Conservation (phyloP, 352 stramenopile genomes). For the Pythium oligandrum region DNA sequence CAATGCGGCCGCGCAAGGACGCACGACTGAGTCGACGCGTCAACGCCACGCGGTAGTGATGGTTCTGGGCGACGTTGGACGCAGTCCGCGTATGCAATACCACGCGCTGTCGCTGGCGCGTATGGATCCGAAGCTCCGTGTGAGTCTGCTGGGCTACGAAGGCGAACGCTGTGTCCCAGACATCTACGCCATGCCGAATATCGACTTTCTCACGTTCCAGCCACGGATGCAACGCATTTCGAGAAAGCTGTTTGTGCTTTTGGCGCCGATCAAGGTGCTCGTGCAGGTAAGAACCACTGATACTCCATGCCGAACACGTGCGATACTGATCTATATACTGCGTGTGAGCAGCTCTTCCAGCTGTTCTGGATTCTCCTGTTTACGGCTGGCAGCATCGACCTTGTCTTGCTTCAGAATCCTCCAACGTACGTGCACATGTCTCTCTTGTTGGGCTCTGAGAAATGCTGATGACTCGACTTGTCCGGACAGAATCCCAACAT, state of each 20-base stretch:
- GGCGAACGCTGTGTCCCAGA: constrained; percentile 87
- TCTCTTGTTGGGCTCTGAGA: constrained; percentile 8
- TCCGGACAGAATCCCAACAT: constrained; percentile 81
- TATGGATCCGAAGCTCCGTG: constrained; percentile 41
- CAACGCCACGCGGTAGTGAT: constrained; percentile 84
- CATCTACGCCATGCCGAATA: constrained; percentile 52
- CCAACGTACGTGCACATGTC: constrained; percentile 60
- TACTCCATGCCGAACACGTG: too few relatives aligned
- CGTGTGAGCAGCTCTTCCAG: constrained; percentile 52
- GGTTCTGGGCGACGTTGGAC: constrained; percentile 93
- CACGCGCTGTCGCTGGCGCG: constrained; percentile 94
- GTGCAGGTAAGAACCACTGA: constrained; percentile 23
- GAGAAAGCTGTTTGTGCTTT: constrained; percentile 65
- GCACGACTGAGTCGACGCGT: neutral
- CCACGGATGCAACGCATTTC: constrained; percentile 58
- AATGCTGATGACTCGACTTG: neutral
- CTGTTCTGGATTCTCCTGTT: constrained; percentile 79
- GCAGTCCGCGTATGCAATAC: constrained; percentile 99
- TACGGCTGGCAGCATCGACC: constrained; percentile 70
- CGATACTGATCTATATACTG: neutral
- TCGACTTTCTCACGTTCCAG: constrained; percentile 73
- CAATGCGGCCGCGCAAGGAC: constrained; percentile 3
- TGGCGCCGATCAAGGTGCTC: constrained; percentile 84
- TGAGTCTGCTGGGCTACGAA: constrained; percentile 93
- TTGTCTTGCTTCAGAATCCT: constrained; percentile 98